These are phyloP conservation scores for Musa itinerans DNA, from an alignment of 176 grass and related monocot species.

Conservation along the genomic window DNA sequence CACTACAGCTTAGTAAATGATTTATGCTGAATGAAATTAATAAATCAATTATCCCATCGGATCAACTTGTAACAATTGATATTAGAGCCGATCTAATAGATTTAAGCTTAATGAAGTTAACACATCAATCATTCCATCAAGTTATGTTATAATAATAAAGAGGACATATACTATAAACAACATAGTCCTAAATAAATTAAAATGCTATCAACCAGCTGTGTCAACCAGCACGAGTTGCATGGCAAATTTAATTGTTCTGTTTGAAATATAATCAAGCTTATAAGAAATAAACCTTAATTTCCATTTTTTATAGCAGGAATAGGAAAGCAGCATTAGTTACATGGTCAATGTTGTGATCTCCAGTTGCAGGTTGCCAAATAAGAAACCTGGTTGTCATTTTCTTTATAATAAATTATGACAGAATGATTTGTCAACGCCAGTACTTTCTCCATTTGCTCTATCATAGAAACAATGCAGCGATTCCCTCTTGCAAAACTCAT, in stretches of 20 bases:
- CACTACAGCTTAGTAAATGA: too few relatives aligned
- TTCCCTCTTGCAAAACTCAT: constrained; percentile 47
- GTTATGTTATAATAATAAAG: too few relatives aligned
- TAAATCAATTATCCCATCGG: too few relatives aligned
- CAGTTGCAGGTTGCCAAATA: constrained; percentile 47
- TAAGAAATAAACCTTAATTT: constrained; percentile 24
- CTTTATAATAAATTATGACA: constrained; percentile 38
- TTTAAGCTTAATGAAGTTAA: too few relatives aligned
- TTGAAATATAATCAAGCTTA: constrained; percentile 12
- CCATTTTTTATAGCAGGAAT: constrained; percentile 46
- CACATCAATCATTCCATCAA: too few relatives aligned
- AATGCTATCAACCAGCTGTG: constrained; percentile 7
- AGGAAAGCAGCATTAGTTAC: constrained; percentile 49
- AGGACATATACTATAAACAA: too few relatives aligned
- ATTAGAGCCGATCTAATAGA: too few relatives aligned
- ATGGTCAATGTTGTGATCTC: constrained; percentile 45
- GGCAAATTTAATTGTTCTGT: constrained; percentile 21
- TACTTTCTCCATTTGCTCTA: constrained; percentile 50
- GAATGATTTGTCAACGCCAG: constrained; percentile 28
- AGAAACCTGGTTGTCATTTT: constrained; percentile 50
- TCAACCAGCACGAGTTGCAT: background rate
- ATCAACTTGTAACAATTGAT: too few relatives aligned
- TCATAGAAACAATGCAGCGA: constrained; percentile 44
- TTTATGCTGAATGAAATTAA: too few relatives aligned
- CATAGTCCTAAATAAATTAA: constrained; percentile 23